These are phyloP conservation scores for Cairneyella variabilis DNA, from an alignment of 495 filamentous ascomycete genomes.

Conservation along the genomic window DNA sequence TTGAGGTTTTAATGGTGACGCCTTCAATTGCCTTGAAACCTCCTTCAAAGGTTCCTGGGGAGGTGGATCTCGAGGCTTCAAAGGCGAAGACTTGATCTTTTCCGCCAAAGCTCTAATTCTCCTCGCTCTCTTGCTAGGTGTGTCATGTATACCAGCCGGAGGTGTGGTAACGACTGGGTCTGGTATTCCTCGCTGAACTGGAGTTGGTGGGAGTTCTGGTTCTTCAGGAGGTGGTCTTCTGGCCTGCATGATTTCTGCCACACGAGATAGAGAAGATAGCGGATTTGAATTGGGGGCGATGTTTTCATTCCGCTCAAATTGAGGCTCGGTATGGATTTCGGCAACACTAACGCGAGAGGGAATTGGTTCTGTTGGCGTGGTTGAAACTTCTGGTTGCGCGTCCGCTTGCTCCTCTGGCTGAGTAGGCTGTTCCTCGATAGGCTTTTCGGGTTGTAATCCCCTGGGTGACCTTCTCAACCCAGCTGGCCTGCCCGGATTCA, in stretches of 20 bases:
- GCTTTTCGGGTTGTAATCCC: neutral
- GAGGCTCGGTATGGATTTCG: too few species aligned
- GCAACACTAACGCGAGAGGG: neutral
- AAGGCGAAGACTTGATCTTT: slow-evolving; percentile 39
- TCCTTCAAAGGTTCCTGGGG: slow-evolving; percentile 4
- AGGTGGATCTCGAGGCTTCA: slow-evolving; percentile 26
- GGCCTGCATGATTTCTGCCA: neutral
- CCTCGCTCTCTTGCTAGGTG: slow-evolving; percentile 42
- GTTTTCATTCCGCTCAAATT: too few species aligned
- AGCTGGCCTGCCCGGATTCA: neutral
- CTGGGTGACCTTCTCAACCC: slow-evolving; percentile 16
- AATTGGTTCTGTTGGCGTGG: neutral
- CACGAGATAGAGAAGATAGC: neutral
- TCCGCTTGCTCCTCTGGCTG: neutral
- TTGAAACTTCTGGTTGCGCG: slow-evolving; percentile 1
- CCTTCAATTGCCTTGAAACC: too few species aligned
- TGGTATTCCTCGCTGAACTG: slow-evolving; percentile 54
- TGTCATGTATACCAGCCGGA: slow-evolving; percentile 50
- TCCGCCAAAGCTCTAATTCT: slow-evolving; percentile 30
- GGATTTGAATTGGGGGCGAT: neutral
- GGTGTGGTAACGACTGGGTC: slow-evolving; percentile 49
- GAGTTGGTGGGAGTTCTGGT: slow-evolving; percentile 69
- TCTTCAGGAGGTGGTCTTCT: slow-evolving; percentile 33
- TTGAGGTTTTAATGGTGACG: neutral
- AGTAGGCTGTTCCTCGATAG: neutral